Conservation (phyloP, 2,329 filamentous ascomycete species). For the Epichloe sp. region DNA sequence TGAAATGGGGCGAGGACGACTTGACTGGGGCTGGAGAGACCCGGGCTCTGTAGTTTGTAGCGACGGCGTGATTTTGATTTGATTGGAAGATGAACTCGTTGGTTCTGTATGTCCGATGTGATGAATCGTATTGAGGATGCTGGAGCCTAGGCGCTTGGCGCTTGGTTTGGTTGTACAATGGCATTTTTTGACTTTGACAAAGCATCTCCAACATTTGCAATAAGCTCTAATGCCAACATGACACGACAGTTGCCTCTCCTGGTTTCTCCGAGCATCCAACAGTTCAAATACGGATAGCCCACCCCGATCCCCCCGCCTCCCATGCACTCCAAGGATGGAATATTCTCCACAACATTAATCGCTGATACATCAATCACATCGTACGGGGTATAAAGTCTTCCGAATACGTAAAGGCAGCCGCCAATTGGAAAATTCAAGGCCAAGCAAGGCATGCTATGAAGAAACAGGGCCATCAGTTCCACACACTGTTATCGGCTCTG, state of each 20-base stretch:
- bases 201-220: no score
- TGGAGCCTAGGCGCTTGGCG: neutral
- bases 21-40: no score
- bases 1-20: neutral
- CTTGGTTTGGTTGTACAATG: neutral
- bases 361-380: conserved; percentile 1
- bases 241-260: neutral
- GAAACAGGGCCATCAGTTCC: conserved; percentile 3
- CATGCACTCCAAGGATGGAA: no score
- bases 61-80: neutral
- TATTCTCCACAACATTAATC: neutral
- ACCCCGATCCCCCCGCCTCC: no score
- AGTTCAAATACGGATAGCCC: no score
- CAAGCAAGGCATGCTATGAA: neutral
- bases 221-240: neutral
- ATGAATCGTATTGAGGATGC: neutral
- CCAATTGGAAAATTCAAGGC: neutral
- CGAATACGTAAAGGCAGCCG: neutral
- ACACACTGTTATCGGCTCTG: conserved; percentile 6
- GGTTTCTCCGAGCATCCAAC: no score
- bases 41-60: no score
- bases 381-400: neutral
- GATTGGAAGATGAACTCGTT: neutral
- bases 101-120: neutral
- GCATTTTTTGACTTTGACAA: no score